A percentile compares a stretch with the other conserved stretches of the same genome.
These are phyloP conservation scores for Barbarea vulgaris DNA, from an alignment of 345 rosid species.

Conservation along the genomic window DNA sequence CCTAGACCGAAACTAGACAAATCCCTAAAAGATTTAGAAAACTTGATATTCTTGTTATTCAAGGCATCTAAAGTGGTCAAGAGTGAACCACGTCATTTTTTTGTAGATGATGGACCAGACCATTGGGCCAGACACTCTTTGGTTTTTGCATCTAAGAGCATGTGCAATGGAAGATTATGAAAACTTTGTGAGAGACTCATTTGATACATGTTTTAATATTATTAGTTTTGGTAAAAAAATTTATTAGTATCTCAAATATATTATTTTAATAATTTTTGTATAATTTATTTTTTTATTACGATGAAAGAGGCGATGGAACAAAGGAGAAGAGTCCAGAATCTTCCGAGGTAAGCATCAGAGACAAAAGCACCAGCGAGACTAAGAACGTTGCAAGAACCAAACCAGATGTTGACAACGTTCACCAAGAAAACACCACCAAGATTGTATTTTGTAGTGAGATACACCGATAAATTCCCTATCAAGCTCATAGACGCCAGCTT, in stretches of 20 bases:
- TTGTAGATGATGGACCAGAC: not conserved
- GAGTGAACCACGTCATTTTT: not conserved
- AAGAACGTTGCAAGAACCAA: conserved; percentile 60
- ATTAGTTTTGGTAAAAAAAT: too few species aligned
- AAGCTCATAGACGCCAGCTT: conserved; percentile 75
- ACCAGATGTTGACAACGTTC: conserved; percentile 58
- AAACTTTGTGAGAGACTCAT: too few species aligned
- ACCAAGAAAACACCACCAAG: conserved; percentile 60
- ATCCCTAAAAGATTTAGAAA: not conserved
- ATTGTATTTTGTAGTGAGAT: conserved; percentile 55
- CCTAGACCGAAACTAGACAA: too few species aligned
- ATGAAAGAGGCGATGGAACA: conserved; percentile 58
- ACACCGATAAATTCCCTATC: conserved; percentile 56
- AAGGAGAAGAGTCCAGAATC: conserved; percentile 57
- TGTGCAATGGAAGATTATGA: too few species aligned
- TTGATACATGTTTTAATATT: too few species aligned
- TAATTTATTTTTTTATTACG: too few species aligned
- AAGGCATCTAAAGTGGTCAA: not conserved
- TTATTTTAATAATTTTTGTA: too few species aligned
- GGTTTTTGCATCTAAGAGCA: not conserved
- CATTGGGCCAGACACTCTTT: not conserved
- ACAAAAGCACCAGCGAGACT: conserved; percentile 66
- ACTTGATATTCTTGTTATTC: not conserved
- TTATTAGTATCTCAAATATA: too few species aligned
- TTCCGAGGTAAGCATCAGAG: conserved; percentile 65